phyloP scores from a whole-genome alignment of 129 eudicot genomes.

The Tagetes patula region DNA sequence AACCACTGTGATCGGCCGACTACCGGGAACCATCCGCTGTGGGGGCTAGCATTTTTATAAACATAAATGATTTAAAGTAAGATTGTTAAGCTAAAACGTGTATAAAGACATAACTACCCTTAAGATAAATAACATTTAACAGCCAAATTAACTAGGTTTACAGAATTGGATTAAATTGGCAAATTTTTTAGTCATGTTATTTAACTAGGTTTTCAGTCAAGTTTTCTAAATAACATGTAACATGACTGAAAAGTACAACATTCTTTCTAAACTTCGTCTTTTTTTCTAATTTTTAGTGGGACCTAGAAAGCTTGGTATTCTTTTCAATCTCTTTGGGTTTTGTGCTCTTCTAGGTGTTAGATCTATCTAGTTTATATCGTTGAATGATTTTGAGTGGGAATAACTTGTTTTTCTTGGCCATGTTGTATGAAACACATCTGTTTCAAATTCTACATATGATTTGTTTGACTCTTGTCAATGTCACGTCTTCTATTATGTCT shows the following conservation, averaged over 20 bases:
- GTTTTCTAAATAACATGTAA: no score
- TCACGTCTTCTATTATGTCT: not conserved
- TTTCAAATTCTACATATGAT: not conserved
- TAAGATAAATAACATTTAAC: no score
- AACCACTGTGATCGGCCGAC: no score
- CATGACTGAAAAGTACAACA: not conserved
- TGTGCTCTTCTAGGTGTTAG: not conserved
- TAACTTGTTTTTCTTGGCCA: not conserved
- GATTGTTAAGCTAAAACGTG: no score
- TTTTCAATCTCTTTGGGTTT: not conserved
- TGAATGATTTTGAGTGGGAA: not conserved
- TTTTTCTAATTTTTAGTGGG: not conserved
- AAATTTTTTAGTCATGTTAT: no score
- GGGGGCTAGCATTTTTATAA: no score
- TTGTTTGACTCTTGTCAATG: not conserved
- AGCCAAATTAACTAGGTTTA: no score
- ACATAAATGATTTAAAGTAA: no score
- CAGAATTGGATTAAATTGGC: no score
- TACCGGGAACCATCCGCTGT: no score
- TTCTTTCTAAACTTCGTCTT: not conserved
- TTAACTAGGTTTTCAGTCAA: no score
- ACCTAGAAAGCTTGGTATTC: not conserved
- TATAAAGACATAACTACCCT: no score
- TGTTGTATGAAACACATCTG: not conserved
- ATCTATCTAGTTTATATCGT: not conserved